Base-by-base conservation (phyloP, 2,329 filamentous ascomycete genomes). In the Boeremia exigua region DNA sequence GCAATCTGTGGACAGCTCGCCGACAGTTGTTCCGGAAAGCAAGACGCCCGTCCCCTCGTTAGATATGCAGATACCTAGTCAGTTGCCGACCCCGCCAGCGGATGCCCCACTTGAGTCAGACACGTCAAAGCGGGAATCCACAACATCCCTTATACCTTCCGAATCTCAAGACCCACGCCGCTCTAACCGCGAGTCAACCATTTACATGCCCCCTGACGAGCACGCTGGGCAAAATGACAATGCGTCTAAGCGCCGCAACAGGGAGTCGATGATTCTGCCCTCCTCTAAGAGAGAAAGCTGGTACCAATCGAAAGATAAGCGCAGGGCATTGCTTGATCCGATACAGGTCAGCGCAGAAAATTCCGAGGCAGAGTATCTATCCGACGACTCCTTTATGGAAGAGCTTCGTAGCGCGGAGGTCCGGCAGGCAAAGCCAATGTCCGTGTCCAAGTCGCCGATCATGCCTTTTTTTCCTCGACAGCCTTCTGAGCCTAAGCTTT, bases 351-450 rank as follows among this genome's bases (percentile, higher is more conserved):
- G 68, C 42, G 70, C 70, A 25, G 77, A 78, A 11, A 74, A 77
- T 48, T 75, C 74, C 9, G 75, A 79, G 48, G 67, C 74, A 17
- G 79, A 82, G 37, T 83, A 84, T 70, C 77, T 86, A 36, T 88
- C 89, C n/a, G 90, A 94, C 72, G 91, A 95, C 69, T 88, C 86
- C 14, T 84, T 93, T 59, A 89, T 96, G 84, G 90, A 96, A 54
- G 92, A 96, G 76, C 78, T 96, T 51, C 89, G 91, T 66, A 89
- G 86, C 51, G 92, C 92, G 27, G 92, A 89, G 2, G 79, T 96
- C 15, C 84, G 95, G 70, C 86, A 96, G 77, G 92, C 92, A n/a
- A 89, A 88, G 70, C 88, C 91, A 2, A 86, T 96, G 60, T 84
- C 84, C 1, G 69, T 66, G 8, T 87, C 89, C 19, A 93, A 92